phyloP scores from a whole-genome alignment of 2,329 filamentous ascomycete genomes.

The Colletotrichum viniferum region DNA sequence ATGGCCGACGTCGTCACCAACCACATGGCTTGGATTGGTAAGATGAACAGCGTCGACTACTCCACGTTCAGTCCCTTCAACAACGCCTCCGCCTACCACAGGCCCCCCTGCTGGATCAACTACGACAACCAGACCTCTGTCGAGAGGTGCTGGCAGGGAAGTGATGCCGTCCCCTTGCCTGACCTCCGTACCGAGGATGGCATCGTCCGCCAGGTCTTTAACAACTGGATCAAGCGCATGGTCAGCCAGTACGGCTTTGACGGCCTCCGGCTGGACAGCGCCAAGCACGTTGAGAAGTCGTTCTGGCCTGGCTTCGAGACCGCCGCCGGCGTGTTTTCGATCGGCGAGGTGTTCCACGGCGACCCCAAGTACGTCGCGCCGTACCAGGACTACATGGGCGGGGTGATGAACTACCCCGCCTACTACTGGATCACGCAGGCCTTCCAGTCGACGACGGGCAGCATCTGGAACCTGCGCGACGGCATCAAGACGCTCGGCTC shows the following conservation, averaged over 20 bases:
- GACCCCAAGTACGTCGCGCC: constrained; percentile 53
- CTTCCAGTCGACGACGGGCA: constrained; percentile 31
- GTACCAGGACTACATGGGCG: constrained; percentile 60
- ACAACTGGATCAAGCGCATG: constrained; percentile 63
- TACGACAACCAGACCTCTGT: constrained; percentile 54
- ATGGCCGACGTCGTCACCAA: constrained; percentile 68
- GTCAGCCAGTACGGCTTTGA: constrained; percentile 67
- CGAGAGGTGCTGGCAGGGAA: constrained; percentile 52
- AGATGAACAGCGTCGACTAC: constrained; percentile 50
- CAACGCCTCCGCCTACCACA: constrained; percentile 62
- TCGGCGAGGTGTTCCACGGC: constrained; percentile 65
- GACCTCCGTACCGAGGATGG: constrained; percentile 63
- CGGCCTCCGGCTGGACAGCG: constrained; percentile 65
- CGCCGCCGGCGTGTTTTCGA: constrained; percentile 61
- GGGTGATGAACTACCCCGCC: constrained; percentile 64
- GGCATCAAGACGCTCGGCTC: constrained; percentile 22
- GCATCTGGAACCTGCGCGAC: constrained; percentile 40
- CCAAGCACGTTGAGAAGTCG: constrained; percentile 63
- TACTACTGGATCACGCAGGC: constrained; percentile 45
- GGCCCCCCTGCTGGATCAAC: constrained; percentile 58
- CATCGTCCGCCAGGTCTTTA: constrained; percentile 53
- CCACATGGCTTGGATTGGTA: constrained; percentile 49
- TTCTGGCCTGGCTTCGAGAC: constrained; percentile 61
- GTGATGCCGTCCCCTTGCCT: constrained; percentile 59
- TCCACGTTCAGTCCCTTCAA: constrained; percentile 48